Base-by-base conservation (phyloP, 2,329 filamentous ascomycete species). In the Colletotrichum salicis region DNA sequence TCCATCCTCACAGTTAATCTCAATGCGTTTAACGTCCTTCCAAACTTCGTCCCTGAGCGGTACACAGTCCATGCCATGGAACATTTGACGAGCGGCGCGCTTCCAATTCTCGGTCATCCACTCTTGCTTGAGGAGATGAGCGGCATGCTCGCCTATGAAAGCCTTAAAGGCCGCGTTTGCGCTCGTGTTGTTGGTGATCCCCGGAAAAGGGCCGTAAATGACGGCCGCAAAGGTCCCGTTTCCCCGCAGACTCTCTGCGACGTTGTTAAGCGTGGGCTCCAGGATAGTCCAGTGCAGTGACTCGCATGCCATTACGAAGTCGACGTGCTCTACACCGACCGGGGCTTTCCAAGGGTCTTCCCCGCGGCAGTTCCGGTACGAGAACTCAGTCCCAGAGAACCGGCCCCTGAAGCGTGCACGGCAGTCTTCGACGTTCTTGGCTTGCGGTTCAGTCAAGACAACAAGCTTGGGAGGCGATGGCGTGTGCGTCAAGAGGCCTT, bases 241-340 rank as follows among this genome's bases (percentile, higher is more conserved):
- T 22, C 27, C n/a, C 2, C 64, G 41, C 5, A 71, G 58, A 11
- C 68, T 63, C 4, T 35, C 45, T 1, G 41, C 64, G 3, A 71
- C 19, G 41, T 68, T 68, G 11, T 37, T 11, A 5, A 58, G 41
- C 6, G 68, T 63, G 10, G 64, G 52, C 27, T 35, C 58, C 7
- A 68, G 31, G 11, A 58, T 19, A 13, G 64, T 71, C 68, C 58
- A 71, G 64, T 63, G 64, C 19, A 71, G 41, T 15, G 68, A 68
- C 13, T 68, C 68, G 41, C 57, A 63, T 24, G 69, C 69, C 52
- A 63, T 71, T 29, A 62, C 58, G 13, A 68, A 63, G 52, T 67
- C 64, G 27, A 71, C 45, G 2, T 54, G 19, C 3, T 59, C 31
- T 24, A 58, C n/a, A 12, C 52, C 41, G 4, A 52, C 3, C 37